Evolutionary conservation across 495 filamentous ascomycete genomes (phyloP).

Genomic region (Penicillium mononematosum): DNA sequence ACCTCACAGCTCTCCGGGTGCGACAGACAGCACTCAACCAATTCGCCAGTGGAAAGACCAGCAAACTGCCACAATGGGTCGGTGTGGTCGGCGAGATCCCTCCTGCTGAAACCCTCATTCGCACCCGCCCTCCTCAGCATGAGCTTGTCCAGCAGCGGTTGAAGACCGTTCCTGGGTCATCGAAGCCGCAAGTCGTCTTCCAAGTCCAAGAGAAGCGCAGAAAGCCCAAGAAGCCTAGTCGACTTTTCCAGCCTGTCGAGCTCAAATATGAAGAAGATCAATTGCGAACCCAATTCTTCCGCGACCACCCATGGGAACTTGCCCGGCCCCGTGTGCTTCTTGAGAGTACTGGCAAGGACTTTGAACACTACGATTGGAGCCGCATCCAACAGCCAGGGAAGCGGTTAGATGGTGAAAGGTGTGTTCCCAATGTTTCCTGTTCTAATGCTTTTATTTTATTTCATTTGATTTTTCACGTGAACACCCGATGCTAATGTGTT

Average conservation of each 20-base stretch:
- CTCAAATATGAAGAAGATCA: slow-evolving; percentile 84
- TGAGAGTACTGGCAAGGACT: slow-evolving; percentile 83
- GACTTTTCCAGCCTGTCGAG: slow-evolving; percentile 73
- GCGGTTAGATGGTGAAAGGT: slow-evolving; percentile 84
- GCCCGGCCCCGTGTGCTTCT: slow-evolving; percentile 82
- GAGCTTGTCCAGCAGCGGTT: slow-evolving; percentile 54
- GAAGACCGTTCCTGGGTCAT: slow-evolving; percentile 37
- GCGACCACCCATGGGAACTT: slow-evolving; percentile 96
- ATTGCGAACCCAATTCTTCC: slow-evolving; percentile 77
- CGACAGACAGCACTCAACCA: slow-evolving; percentile 61
- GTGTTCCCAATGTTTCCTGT: slow-evolving; percentile 17
- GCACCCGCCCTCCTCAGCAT: slow-evolving; percentile 64
- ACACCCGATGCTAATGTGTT: slow-evolving; percentile 22
- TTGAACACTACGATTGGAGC: slow-evolving; percentile 75
- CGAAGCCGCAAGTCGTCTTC: slow-evolving; percentile 40
- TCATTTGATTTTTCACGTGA: neutral
- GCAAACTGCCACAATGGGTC: slow-evolving; percentile 70
- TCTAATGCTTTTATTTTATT: neutral
- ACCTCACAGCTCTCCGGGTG: slow-evolving; percentile 72
- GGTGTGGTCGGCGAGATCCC: slow-evolving; percentile 70
- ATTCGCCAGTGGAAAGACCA: slow-evolving; percentile 50
- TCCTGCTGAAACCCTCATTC: slow-evolving; percentile 73
- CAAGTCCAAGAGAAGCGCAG: slow-evolving; percentile 40
- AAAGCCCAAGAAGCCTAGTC: slow-evolving; percentile 62
- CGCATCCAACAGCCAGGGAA: slow-evolving; percentile 74